Base-by-base conservation (phyloP, 2,329 filamentous ascomycete genomes). In the Fusarium caatingaense region DNA sequence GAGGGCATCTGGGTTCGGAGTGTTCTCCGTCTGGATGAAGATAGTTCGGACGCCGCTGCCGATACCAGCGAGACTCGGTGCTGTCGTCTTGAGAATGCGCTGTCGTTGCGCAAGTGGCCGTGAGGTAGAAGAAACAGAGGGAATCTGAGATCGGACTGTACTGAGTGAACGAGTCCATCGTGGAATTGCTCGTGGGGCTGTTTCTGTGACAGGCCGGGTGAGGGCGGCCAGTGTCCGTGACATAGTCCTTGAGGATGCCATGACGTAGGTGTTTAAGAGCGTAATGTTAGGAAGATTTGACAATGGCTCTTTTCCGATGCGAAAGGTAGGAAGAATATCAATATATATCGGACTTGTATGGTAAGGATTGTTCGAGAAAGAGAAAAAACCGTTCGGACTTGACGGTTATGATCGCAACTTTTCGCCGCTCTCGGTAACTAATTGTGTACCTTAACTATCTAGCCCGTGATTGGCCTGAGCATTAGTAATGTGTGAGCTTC, bases 1-100 rank as follows among this genome's bases (percentile, higher is more conserved):
- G 76, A 98, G 87, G 34, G 94, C 94, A 83, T 98, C 94, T n/a
- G 90, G 86, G 81, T 99, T 99, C 27, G 96, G 96, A 2, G 96
- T 99, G 71, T 87, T 88, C 78, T 98, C 95, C 8, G 95, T 98
- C 83, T 99, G 96, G 77, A 99, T 99, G 84, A 98, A 99, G 80
- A 99, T 97, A 25, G 90, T 94, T 70, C 95, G 91, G 64, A 79
- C 79, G 51, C 82, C 82, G 56, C 76, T 76, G 30, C 78, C 75
- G 53, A 76, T 70, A 45, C 74, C 57, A 64, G 72, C 69, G 44
- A 76, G 67, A 49, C 71, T 62, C 15, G 76, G 72, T 27, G 60
- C 58, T 18, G 66, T 40, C 16, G 54, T 64, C 23, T 42, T 57
- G 47, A 68, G 54, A 56, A 64, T 47, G 23, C 54, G 56, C 48